Base-by-base conservation (phyloP, 768 basidiomycete species). In the Suillus paluster region DNA sequence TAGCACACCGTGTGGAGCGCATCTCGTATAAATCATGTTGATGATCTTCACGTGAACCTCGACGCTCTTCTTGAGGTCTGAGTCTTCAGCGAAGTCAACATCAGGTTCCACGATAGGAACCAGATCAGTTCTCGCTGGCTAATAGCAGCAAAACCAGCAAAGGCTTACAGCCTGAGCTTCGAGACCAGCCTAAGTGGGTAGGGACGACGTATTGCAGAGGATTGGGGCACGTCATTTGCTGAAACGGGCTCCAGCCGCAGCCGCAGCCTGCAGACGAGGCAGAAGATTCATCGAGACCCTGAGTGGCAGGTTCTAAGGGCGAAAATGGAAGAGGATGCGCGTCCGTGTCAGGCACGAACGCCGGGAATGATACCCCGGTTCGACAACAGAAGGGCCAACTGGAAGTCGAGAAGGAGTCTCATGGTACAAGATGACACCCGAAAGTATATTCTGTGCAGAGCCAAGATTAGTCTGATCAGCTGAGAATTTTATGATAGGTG, bases 21-120 rank as follows among this genome's bases (percentile, higher is more conserved):
- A 81, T 44, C 78, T 69, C 27, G 79, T 78, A 67, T 80, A 84
- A 12, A 83, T 83, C 74, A 80, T 60, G 34, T 71, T 71, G 54
- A 83, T 81, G 23, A 78, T 77, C 70, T 76, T 76, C 66, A 81
- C 74, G 54, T 83, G 82, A 41, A 84, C 77, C 62, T 83, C 79
- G 1, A 75, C 75, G 60, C 81, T 83, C 63, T 81, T 73, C 39
- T 69, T 72, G 57, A 84, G 66, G 63, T 80, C 77, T 23, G 82
- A 80, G 46, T 84, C 82, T 36, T 74, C 82, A 27, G 76, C 73
- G 63, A 84, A 83, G 66, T 84, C 80, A 21, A 84, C 79, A 65
- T 84, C 83, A 14, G 81, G 83, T 65, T 84, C 83, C 8, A 84
- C 78, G 58, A 84, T 81, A 5, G 83, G 82, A n/a, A 84, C 81